A percentile compares a stretch with the other conserved stretches of the same genome.
Evolutionary conservation across 176 grass and related monocot species (phyloP).

Genomic region (Hyparrhenia diplandra): DNA sequence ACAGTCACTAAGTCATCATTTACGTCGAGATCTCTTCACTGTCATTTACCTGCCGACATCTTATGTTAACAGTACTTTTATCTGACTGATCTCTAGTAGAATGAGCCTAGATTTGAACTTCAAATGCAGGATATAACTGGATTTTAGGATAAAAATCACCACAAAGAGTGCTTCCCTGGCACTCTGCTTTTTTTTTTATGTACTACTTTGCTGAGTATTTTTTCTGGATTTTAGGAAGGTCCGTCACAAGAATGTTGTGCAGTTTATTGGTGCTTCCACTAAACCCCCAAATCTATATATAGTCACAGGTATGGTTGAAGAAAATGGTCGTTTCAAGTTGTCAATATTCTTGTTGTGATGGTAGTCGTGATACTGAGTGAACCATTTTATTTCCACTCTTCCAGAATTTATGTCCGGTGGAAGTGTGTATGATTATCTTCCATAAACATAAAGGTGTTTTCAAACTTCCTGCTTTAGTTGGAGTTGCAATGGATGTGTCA

Average conservation of each 20-base stretch:
- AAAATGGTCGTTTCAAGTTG: neutral
- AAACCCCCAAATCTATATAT: conserved; percentile 85
- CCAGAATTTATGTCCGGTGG: conserved; percentile 94
- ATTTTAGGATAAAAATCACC: neutral
- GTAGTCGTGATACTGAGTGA: too few relatives aligned
- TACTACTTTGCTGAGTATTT: conserved; percentile 14
- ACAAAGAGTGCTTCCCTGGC: neutral
- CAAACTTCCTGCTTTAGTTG: conserved; percentile 77
- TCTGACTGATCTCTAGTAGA: neutral
- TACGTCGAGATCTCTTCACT: neutral
- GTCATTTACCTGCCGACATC: neutral
- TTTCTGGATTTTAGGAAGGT: conserved; percentile 75
- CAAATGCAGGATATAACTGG: neutral
- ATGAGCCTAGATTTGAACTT: neutral
- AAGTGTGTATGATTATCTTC: conserved; percentile 92
- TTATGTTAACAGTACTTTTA: neutral
- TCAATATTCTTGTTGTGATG: neutral
- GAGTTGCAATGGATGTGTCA: conserved; percentile 96
- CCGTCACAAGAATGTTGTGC: conserved; percentile 96
- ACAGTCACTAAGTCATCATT: neutral
- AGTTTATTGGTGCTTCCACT: conserved; percentile 96
- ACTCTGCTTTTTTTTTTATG: conserved; percentile 3
- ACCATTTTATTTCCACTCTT: conserved; percentile 19
- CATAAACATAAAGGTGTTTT: conserved; percentile 94
- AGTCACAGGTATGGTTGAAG: conserved; percentile 71